Conservation (phyloP, 176 grass and related monocot species). For the Ananas comosus region DNA sequence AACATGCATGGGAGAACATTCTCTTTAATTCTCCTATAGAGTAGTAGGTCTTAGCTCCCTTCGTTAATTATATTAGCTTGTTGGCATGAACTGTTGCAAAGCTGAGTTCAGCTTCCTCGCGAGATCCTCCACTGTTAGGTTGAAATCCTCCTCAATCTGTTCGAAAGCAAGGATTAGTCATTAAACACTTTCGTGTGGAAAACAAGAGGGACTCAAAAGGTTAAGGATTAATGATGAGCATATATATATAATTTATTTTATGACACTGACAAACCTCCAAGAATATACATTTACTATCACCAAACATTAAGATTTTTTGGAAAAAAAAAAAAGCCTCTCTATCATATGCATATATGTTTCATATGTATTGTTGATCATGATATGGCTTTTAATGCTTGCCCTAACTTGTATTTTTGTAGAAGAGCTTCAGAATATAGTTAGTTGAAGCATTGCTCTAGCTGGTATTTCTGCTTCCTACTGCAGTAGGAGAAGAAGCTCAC, state of each 20-base stretch:
- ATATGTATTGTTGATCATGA: neutral
- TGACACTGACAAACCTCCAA: neutral
- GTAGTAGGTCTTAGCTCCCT: neutral
- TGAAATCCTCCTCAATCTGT: slow-evolving; percentile 48
- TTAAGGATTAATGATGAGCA: no score
- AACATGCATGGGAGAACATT: neutral
- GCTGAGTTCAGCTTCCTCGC: slow-evolving; percentile 41
- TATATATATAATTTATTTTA: no score
- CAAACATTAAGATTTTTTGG: neutral
- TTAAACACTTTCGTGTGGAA: no score
- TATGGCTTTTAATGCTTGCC: no score
- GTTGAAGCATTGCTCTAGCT: no score
- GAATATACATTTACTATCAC: neutral
- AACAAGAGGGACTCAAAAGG: no score
- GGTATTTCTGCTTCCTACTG: no score
- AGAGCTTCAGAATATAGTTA: no score
- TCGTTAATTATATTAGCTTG: neutral
- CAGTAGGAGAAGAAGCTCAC: no score
- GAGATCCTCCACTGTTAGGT: slow-evolving; percentile 35
- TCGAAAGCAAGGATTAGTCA: neutral
- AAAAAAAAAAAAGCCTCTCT: neutral
- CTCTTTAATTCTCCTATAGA: neutral
- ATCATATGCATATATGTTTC: neutral
- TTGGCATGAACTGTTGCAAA: slow-evolving; percentile 25
- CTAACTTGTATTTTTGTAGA: no score